Evolutionary conservation across 176 grass and related monocot species (phyloP).

Genomic region (Eragrostis curvula): DNA sequence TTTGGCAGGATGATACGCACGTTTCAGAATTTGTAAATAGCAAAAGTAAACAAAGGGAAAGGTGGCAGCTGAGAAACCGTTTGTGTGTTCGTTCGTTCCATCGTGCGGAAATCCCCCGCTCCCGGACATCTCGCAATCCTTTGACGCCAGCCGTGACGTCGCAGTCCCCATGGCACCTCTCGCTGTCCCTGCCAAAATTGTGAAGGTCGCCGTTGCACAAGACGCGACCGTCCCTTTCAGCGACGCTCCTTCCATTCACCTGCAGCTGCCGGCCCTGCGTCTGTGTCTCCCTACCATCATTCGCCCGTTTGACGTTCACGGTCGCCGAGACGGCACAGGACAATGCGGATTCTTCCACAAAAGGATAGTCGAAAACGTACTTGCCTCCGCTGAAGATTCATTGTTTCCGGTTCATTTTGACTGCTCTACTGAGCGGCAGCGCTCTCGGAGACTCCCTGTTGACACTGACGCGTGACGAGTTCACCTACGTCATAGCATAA

Average conservation of each 20-base stretch:
- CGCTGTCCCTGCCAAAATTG: background rate
- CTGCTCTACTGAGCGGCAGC: background rate
- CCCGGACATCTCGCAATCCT: background rate
- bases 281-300: background rate
- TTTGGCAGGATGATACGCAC: too few species aligned
- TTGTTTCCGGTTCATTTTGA: background rate
- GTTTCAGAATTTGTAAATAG: too few species aligned
- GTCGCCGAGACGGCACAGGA: background rate
- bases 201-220: background rate
- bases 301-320: background rate
- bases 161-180: too few species aligned
- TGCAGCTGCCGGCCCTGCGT: background rate
- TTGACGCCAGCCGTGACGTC: conserved; percentile 25
- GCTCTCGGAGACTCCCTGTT: too few species aligned
- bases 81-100: too few species aligned
- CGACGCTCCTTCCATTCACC: background rate
- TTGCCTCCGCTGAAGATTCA: background rate
- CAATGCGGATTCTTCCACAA: background rate
- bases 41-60: too few species aligned
- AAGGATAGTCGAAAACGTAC: background rate
- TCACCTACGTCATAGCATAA: conserved; percentile 32
- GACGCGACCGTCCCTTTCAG: background rate
- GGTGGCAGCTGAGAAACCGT: too few species aligned
- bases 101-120: too few species aligned
- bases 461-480: too few species aligned